Evolutionary conservation across 768 basidiomycete genomes (phyloP).

Genomic region (Tricholoma terreum): DNA sequence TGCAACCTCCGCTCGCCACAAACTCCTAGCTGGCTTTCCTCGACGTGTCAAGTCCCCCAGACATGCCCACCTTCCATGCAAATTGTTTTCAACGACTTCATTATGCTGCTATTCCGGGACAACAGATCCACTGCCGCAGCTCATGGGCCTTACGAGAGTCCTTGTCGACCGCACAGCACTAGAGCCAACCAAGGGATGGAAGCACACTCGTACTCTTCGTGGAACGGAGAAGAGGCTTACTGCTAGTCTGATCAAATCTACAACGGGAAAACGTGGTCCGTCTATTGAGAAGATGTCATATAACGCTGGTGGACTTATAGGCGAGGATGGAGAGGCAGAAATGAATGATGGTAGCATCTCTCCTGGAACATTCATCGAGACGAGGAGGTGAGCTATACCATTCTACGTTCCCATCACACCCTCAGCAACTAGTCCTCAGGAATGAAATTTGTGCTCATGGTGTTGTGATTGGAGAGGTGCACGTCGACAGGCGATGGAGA

Average conservation of each 20-base stretch:
- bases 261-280: neutral
- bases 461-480: conserved; percentile 33
- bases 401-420: conserved; percentile 10
- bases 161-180: conserved; percentile 33
- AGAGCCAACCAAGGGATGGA: conserved; percentile 32
- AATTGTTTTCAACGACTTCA: neutral
- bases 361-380: conserved; percentile 52
- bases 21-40: neutral
- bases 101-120: neutral
- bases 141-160: conserved; percentile 19
- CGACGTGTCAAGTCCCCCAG: neutral
- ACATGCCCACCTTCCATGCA: neutral
- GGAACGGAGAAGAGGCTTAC: conserved; percentile 39
- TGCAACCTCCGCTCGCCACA: conserved; percentile 4
- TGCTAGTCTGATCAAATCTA: conserved; percentile 9
- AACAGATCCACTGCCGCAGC: conserved; percentile 5
- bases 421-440: conserved; percentile 20
- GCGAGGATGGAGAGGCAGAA: conserved; percentile 13
- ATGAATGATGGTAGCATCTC: conserved; percentile 19
- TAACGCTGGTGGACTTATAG: conserved; percentile 5
- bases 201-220: conserved; percentile 30
- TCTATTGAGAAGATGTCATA: conserved; percentile 17
- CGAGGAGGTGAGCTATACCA: conserved; percentile 39
- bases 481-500: conserved; percentile 16
- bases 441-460: conserved; percentile 29